phyloP scores from a whole-genome alignment of 306 rosid genomes.

The Cicer arietinum region DNA sequence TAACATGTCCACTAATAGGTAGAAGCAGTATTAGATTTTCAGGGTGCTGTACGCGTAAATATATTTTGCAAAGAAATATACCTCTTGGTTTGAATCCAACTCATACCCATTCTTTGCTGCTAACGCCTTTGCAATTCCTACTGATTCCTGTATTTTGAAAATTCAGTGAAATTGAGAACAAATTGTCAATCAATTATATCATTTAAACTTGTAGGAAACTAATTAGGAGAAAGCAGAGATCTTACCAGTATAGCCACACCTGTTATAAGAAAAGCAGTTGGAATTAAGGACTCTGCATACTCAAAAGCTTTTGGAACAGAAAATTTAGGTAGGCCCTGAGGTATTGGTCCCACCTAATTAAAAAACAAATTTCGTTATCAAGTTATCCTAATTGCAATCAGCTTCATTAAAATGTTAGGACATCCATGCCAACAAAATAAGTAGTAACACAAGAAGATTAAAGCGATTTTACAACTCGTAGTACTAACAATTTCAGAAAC shows the following conservation, averaged over 20 bases:
- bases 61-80: conserved; percentile 50
- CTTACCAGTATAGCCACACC: conserved; percentile 97
- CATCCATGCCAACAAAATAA: conserved; percentile 32
- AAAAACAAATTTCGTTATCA: conserved; percentile 42
- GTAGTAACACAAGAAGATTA: conserved; percentile 27
- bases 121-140: conserved; percentile 97
- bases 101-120: conserved; percentile 98
- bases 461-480: neutral
- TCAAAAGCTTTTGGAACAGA: conserved; percentile 81
- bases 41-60: neutral
- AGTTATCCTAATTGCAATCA: neutral
- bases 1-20: neutral
- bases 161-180: conserved; percentile 31
- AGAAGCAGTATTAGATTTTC: conserved; percentile 12
- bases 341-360: conserved; percentile 92
- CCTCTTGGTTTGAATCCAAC: conserved; percentile 99
- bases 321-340: conserved; percentile 90
- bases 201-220: conserved; percentile 12
- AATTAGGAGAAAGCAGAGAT: conserved; percentile 36
- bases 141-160: conserved; percentile 78
- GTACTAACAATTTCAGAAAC: conserved; percentile 14
- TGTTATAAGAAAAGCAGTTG: conserved; percentile 91
- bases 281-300: conserved; percentile 75
- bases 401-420: conserved; percentile 31
- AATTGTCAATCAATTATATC: conserved; percentile 20